Evolutionary conservation across 345 rosid species (phyloP), one percentile per base, ranked within the genome.

Genomic region (Bruguiera sexangula): DNA sequence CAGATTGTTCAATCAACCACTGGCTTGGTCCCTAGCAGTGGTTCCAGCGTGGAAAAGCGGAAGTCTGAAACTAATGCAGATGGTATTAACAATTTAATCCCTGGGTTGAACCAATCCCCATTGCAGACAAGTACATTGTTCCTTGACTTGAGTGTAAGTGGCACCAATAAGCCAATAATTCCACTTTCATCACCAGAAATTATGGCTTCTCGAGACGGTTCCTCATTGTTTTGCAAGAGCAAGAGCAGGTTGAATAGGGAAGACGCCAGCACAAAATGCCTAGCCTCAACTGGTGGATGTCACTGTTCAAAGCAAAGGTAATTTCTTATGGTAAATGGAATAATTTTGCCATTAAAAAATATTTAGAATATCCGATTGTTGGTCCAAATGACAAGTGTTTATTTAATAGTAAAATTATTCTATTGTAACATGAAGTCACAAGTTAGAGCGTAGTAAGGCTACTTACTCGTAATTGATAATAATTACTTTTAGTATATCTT

Each of bases 231-330:
- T 34, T 62, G 69, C 54, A 61, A 70, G 56, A 63, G 63, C 52
- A 71, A 24, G 39, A 20, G 57, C 36, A 57, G 50, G 63, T 16
- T 51, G 24, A 68, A 57, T 65, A 63, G 65, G 5, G 52, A 67
- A 36, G 70, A 67, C 54, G 61, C 53, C 8, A 65, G 64, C 43
- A 70, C 13, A 22, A 73, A 43, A 72, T 67, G 63, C 30, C 60
- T 67, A 34, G 69, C 72, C 69, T 68, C 83, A 24, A 80, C 71
- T 2, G 70, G 79, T 24, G 79, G 75, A 69, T 81, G 79, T 60
- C 75, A 62, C 65, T 81, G 81, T 46, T 74, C 77, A 18, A 71
- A 66, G 53, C 16, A 61, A 75, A 69, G 84, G 84, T 72, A 69
- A 60, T 37, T 34, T 46, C 39, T 37, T 21, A 27, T 65, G 24